phyloP scores from a whole-genome alignment of 2,329 filamentous ascomycete genomes.

The Pseudocercospora fuligena region DNA sequence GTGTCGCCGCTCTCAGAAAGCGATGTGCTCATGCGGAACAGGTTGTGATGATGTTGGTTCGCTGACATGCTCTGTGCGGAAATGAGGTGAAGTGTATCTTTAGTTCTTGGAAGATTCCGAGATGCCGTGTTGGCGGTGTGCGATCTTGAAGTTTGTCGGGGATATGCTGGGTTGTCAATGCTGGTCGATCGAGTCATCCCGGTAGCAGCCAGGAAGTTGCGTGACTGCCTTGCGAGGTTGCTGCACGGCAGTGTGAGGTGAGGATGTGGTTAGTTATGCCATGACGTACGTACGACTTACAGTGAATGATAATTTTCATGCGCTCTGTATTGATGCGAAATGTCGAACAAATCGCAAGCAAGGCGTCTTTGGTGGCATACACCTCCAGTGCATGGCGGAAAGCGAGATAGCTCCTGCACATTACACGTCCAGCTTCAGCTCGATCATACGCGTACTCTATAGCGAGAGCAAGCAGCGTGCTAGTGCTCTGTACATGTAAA shows the following conservation, averaged over 20 bases:
- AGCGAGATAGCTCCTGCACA: not conserved
- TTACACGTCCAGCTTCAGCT: not conserved
- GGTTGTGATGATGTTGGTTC: conserved; percentile 5
- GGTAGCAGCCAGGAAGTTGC: not conserved
- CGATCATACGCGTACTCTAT: not conserved
- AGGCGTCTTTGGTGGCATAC: not conserved
- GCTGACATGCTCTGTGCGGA: conserved; percentile 12
- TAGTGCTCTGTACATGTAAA: not conserved
- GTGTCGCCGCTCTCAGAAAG: conserved; percentile 13
- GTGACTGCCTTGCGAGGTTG: not conserved
- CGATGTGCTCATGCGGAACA: not conserved
- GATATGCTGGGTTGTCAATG: conserved; percentile 15
- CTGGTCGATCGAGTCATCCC: conserved; percentile 4
- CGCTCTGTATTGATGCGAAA: not conserved
- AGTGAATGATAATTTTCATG: not conserved
- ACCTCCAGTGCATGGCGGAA: not conserved
- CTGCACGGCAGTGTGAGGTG: not conserved
- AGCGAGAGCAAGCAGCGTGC: not conserved
- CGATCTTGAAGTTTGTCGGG: conserved; percentile 6
- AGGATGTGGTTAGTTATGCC: not conserved
- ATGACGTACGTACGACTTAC: not conserved
- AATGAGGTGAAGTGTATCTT: conserved; percentile 5
- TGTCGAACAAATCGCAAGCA: not conserved
- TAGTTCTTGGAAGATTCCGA: conserved; percentile 9
- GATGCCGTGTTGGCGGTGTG: conserved; percentile 11